Evolutionary conservation across 371 early-diverging fungal genomes (phyloP).

Genomic region (Sporodiniella umbellata): DNA sequence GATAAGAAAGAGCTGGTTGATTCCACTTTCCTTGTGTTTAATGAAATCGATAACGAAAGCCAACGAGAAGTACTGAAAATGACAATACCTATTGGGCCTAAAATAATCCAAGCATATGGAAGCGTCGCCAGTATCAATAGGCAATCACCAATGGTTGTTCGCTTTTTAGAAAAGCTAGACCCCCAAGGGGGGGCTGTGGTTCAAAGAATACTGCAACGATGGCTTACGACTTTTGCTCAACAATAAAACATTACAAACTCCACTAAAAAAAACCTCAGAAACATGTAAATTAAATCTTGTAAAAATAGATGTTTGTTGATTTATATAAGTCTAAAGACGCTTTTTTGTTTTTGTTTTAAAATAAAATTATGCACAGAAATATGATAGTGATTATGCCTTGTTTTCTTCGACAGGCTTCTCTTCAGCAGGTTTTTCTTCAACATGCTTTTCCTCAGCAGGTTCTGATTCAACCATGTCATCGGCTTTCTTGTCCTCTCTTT

Average conservation of each 20-base stretch:
- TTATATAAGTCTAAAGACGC: too few species aligned
- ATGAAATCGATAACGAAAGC: slow-evolving; percentile 29
- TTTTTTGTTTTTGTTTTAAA: neutral
- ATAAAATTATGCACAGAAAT: neutral
- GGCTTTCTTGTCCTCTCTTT: neutral
- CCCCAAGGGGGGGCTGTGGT: slow-evolving; percentile 54
- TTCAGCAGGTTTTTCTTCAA: neutral
- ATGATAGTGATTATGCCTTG: too few species aligned
- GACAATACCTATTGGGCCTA: slow-evolving; percentile 23
- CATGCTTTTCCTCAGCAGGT: too few species aligned
- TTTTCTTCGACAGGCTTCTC: neutral
- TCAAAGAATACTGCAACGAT: slow-evolving; percentile 51
- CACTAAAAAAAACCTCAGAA: too few species aligned
- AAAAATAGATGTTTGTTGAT: too few species aligned
- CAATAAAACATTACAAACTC: too few species aligned
- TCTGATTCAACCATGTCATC: neutral
- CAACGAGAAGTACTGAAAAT: slow-evolving; percentile 49
- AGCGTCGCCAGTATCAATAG: slow-evolving; percentile 40
- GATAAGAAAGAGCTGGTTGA: slow-evolving; percentile 46
- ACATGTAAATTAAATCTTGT: too few species aligned
- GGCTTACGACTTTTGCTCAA: slow-evolving; percentile 34
- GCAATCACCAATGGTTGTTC: slow-evolving; percentile 39
- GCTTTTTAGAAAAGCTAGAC: slow-evolving; percentile 57
- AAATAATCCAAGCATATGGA: slow-evolving; percentile 14
- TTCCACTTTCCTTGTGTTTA: slow-evolving; percentile 40